A percentile compares a stretch with the other conserved stretches of the same genome.
Evolutionary conservation across 2,329 filamentous ascomycete genomes (phyloP).

Genomic region (Aaosphaeria pasadenensis): DNA sequence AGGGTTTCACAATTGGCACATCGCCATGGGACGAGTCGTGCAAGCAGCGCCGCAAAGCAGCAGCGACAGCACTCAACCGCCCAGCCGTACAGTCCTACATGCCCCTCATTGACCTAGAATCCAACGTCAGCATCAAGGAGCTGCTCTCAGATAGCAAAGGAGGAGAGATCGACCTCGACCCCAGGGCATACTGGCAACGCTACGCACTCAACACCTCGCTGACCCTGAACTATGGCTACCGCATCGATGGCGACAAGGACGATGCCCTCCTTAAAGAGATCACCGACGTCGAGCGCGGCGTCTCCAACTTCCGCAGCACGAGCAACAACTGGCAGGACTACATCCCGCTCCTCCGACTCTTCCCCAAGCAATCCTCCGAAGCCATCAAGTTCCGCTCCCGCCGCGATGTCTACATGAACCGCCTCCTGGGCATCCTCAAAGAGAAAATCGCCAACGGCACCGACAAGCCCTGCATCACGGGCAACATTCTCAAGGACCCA

Average conservation of each 20-base stretch:
- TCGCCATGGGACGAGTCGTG: conserved; percentile 82
- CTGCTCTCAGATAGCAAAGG: conserved; percentile 62
- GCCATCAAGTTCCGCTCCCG: conserved; percentile 65
- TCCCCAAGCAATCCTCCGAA: conserved; percentile 59
- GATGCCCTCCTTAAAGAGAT: conserved; percentile 70
- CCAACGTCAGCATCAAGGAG: conserved; percentile 68
- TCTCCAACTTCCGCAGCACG: conserved; percentile 73
- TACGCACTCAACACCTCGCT: conserved; percentile 75
- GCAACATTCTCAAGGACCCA: conserved; percentile 68
- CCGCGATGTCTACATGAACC: conserved; percentile 63
- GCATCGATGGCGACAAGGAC: conserved; percentile 69
- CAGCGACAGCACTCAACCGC: conserved; percentile 73
- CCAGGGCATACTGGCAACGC: conserved; percentile 69
- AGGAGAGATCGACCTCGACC: conserved; percentile 65
- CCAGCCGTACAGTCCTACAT: conserved; percentile 76
- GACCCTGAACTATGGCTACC: conserved; percentile 75
- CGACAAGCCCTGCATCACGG: conserved; percentile 66
- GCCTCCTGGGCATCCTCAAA: conserved; percentile 59
- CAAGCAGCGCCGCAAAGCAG: conserved; percentile 73
- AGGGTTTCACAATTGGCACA: conserved; percentile 79
- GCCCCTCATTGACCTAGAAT: conserved; percentile 78
- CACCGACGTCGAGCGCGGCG: conserved; percentile 68
- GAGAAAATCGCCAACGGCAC: conserved; percentile 60
- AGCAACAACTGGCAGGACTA: conserved; percentile 86
- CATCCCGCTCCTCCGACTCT: conserved; percentile 68